Evolutionary conservation across 805 yeast genomes (phyloP).

Genomic region (Candida arabinofermentans): DNA sequence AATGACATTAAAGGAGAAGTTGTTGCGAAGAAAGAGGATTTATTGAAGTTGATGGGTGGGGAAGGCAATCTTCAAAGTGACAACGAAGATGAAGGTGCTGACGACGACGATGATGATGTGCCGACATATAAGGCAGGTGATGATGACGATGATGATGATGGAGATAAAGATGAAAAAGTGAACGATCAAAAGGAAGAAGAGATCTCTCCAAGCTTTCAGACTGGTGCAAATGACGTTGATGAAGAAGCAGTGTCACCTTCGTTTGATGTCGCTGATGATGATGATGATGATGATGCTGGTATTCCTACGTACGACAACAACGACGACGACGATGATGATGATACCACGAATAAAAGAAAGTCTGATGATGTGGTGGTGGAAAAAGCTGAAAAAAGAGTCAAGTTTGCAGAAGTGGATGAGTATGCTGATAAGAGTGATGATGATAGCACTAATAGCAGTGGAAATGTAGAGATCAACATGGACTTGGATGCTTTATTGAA

Average conservation of each 20-base stretch:
- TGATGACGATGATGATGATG: slow-evolving; percentile 12
- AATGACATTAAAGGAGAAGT: slow-evolving; percentile 14
- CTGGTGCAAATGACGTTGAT: too few species aligned
- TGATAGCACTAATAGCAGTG: too few species aligned
- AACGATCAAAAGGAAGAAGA: too few species aligned
- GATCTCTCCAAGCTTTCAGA: too few species aligned
- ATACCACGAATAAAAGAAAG: background rate
- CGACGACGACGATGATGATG: background rate
- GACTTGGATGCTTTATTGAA: slow-evolving; percentile 20
- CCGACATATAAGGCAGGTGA: slow-evolving; percentile 11
- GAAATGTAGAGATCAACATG: slow-evolving; percentile 8
- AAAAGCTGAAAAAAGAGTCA: background rate
- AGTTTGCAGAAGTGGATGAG: slow-evolving; percentile 1
- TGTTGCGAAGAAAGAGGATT: slow-evolving; percentile 20
- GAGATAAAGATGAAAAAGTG: too few species aligned
- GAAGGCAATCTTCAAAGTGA: too few species aligned
- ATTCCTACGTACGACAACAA: too few species aligned
- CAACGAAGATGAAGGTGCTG: slow-evolving; percentile 9
- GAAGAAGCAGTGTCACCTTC: slow-evolving; percentile 5
- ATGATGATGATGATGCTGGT: background rate
- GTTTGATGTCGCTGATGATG: slow-evolving; percentile 4
- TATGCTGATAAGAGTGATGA: slow-evolving; percentile 1
- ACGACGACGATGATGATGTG: slow-evolving; percentile 16
- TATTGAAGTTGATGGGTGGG: slow-evolving; percentile 20
- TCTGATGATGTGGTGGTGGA: background rate